phyloP scores from a whole-genome alignment of 2,329 filamentous ascomycete species.

The Monilinia vaccinii-corymbosi region DNA sequence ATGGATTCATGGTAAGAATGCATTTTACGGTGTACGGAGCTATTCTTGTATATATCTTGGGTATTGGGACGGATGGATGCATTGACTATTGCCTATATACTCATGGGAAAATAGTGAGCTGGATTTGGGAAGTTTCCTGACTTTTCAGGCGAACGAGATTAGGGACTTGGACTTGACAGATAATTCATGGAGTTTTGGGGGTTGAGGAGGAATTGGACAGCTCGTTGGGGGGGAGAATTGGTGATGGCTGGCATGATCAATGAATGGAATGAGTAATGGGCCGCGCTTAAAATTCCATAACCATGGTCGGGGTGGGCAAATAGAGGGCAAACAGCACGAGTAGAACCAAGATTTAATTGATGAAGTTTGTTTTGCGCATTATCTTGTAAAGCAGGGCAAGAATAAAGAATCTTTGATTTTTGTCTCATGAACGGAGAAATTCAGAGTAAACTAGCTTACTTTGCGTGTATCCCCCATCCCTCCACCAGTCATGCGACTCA shows the following conservation, averaged over 20 bases:
- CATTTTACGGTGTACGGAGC: not conserved
- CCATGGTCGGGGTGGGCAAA: not conserved
- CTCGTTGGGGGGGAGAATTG: not conserved
- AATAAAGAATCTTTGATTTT: not conserved
- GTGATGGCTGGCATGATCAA: not conserved
- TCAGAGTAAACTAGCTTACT: too few relatives aligned
- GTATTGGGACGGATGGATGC: not conserved
- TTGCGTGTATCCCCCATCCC: too few relatives aligned
- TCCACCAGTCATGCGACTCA: too few relatives aligned
- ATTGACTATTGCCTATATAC: not conserved
- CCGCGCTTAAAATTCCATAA: not conserved
- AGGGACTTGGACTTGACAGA: not conserved
- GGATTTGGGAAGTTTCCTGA: not conserved
- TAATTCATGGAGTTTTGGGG: not conserved
- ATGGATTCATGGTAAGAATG: not conserved
- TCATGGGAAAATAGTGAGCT: not conserved
- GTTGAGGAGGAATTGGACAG: not conserved
- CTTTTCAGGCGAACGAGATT: not conserved
- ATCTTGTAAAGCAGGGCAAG: not conserved
- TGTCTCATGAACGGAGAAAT: not conserved
- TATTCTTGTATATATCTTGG: slow-evolving; percentile 1
- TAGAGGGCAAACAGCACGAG: not conserved
- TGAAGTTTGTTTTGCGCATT: not conserved
- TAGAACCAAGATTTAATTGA: not conserved
- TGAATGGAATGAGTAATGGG: not conserved